These are phyloP conservation scores for Fragaria ananassa DNA, from an alignment of 306 rosid genomes.

Conservation along the genomic window DNA sequence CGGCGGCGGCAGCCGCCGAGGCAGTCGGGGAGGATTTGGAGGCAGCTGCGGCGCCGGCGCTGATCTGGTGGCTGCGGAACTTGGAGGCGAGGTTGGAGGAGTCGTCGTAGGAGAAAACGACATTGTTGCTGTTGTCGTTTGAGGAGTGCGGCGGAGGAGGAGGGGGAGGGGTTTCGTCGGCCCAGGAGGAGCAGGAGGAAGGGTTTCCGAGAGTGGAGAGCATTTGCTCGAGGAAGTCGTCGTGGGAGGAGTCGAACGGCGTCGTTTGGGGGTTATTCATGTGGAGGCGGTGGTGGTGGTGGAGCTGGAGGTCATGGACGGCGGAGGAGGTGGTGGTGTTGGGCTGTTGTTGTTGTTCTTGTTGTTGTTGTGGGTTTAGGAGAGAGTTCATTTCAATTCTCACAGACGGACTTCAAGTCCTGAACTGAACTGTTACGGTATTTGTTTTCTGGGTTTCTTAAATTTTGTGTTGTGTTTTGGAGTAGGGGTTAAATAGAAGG, in stretches of 20 bases:
- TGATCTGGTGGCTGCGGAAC: slow-evolving; percentile 76
- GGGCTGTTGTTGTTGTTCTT: not conserved
- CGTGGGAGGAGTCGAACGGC: slow-evolving; percentile 49
- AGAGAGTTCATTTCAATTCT: slow-evolving; percentile 44
- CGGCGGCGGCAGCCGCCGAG: slow-evolving; percentile 42
- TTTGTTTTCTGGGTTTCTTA: not conserved
- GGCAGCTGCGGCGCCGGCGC: slow-evolving; percentile 20
- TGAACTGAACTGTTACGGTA: not conserved
- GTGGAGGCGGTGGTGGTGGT: not conserved
- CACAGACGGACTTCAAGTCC: slow-evolving; percentile 31
- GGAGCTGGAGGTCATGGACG: slow-evolving; percentile 45
- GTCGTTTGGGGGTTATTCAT: not conserved
- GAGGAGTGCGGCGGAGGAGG: not conserved
- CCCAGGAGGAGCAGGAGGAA: slow-evolving; percentile 56
- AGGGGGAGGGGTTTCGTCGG: slow-evolving; percentile 31
- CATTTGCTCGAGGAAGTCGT: slow-evolving; percentile 89
- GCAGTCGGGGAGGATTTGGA: slow-evolving; percentile 24
- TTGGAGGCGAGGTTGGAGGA: slow-evolving; percentile 56
- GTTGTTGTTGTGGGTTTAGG: slow-evolving; percentile 32
- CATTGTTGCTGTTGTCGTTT: slow-evolving; percentile 15
- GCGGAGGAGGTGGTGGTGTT: not conserved
- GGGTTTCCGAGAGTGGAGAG: slow-evolving; percentile 57
- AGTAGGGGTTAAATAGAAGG: not conserved
- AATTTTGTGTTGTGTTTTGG: not conserved
- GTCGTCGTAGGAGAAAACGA: slow-evolving; percentile 49